Conservation (phyloP, 2,329 filamentous ascomycete genomes). For the Pseudopithomyces maydicus region DNA sequence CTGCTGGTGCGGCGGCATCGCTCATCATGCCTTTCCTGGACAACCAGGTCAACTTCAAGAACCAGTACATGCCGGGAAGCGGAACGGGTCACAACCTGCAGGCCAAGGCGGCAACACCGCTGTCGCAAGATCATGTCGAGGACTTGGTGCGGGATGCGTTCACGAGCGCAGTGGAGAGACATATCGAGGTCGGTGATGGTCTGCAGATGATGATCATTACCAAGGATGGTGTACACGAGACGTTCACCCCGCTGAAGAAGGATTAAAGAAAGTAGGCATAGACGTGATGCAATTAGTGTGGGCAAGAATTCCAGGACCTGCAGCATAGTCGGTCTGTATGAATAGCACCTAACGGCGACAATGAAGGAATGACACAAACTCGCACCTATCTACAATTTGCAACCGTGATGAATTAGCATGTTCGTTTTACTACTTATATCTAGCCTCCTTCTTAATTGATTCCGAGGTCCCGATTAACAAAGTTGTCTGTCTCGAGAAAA, state of each 20-base stretch:
- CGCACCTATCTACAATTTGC: neutral
- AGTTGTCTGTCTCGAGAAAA: too few relatives aligned
- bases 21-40: conserved; percentile 99
- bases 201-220: conserved; percentile 96
- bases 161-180: conserved; percentile 95
- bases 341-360: conserved; percentile 21
- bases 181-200: conserved; percentile 97
- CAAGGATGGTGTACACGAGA: conserved; percentile 84
- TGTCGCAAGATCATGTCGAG: conserved; percentile 77
- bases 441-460: too few relatives aligned
- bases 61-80: conserved; percentile 90
- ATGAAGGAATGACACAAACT: conserved; percentile 7
- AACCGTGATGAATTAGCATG: too few relatives aligned
- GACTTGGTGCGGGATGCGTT: conserved; percentile 95
- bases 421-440: too few relatives aligned
- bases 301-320: conserved; percentile 43
- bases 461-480: too few relatives aligned
- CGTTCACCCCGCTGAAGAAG: conserved; percentile 78
- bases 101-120: conserved; percentile 69
- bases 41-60: conserved; percentile 99
- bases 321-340: conserved; percentile 23
- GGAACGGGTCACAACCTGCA: conserved; percentile 81
- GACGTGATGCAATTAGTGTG: conserved; percentile 39
- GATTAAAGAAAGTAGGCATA: conserved; percentile 35
- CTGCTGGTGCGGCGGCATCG: conserved; percentile 87